Percentiles rank a stretch among this genome's conserved stretches.
Evolutionary conservation across 78 protist species (phyloP).

Genomic region (Dictyostelium intermedium): DNA sequence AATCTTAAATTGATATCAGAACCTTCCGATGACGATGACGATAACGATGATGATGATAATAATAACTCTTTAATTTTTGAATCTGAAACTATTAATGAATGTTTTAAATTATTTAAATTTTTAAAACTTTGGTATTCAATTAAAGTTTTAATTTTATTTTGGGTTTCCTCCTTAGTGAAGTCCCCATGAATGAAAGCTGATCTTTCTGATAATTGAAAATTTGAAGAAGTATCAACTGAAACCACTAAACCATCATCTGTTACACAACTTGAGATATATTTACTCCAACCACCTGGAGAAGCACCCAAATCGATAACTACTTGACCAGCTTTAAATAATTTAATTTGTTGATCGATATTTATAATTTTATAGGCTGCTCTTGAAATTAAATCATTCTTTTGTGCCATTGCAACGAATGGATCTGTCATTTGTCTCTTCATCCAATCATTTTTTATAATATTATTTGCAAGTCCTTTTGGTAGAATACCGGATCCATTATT

Average conservation of each 20-base stretch:
- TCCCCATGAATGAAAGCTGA: constrained; percentile 46
- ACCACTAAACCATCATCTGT: background rate
- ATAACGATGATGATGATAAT: too few relatives aligned
- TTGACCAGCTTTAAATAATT: constrained; percentile 6
- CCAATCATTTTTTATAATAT: constrained; percentile 17
- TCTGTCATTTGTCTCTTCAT: constrained; percentile 70
- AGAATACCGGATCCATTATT: background rate
- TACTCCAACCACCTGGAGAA: constrained; percentile 64
- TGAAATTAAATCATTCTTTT: background rate
- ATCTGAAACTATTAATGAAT: background rate
- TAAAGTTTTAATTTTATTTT: background rate
- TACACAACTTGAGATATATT: background rate
- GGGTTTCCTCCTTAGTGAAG: background rate
- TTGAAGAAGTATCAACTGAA: constrained; percentile 11
- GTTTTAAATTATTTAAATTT: background rate
- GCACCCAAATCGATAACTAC: constrained; percentile 54
- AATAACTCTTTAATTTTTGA: background rate
- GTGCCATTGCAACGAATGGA: constrained; percentile 21
- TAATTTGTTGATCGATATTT: constrained; percentile 11
- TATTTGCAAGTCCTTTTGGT: background rate
- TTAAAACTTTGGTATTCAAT: background rate
- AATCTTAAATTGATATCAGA: background rate
- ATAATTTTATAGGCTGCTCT: constrained; percentile 61
- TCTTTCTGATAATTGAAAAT: constrained; percentile 1
- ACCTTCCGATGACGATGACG: too few relatives aligned